Percentiles rank a stretch among this genome's conserved stretches.
These are phyloP conservation scores for Wickerhamomyces bisporus DNA, from an alignment of 805 yeast genomes.

Conservation along the genomic window DNA sequence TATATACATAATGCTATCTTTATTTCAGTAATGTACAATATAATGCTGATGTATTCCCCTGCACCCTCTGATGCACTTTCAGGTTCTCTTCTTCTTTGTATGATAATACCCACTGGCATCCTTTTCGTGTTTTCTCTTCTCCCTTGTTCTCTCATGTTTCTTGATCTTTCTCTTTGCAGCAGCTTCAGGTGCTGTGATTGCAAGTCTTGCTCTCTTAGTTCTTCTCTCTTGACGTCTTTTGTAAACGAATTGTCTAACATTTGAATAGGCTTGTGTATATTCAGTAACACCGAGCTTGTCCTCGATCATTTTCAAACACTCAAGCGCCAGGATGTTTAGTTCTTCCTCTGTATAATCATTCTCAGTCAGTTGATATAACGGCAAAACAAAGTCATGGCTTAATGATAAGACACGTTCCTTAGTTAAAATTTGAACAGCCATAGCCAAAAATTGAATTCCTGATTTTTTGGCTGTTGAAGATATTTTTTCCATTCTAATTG, in stretches of 20 bases:
- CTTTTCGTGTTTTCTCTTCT: conserved; percentile 67
- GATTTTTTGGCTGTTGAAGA: conserved; percentile 58
- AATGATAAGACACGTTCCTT: conserved; percentile 35
- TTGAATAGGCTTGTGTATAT: conserved; percentile 55
- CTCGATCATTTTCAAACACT: conserved; percentile 65
- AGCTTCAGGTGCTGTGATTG: conserved; percentile 71
- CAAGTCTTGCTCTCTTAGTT: conserved; percentile 68
- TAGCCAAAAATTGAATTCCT: conserved; percentile 65
- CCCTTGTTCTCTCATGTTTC: conserved; percentile 71
- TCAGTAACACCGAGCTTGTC: conserved; percentile 65
- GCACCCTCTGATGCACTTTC: neutral
- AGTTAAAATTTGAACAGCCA: conserved; percentile 48
- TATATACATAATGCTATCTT: no score
- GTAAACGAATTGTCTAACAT: conserved; percentile 56
- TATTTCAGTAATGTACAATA: no score
- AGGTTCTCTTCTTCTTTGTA: conserved; percentile 45
- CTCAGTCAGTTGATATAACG: conserved; percentile 47
- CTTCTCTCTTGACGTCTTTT: conserved; percentile 71
- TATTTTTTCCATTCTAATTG: conserved; percentile 62
- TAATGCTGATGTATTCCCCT: no score
- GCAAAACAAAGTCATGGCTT: conserved; percentile 47
- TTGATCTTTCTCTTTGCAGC: conserved; percentile 75
- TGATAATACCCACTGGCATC: conserved; percentile 76
- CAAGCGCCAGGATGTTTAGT: conserved; percentile 47
- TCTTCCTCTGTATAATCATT: conserved; percentile 38